Base-by-base conservation (phyloP, 2,329 filamentous ascomycete genomes). In the Cytospora leucostoma region DNA sequence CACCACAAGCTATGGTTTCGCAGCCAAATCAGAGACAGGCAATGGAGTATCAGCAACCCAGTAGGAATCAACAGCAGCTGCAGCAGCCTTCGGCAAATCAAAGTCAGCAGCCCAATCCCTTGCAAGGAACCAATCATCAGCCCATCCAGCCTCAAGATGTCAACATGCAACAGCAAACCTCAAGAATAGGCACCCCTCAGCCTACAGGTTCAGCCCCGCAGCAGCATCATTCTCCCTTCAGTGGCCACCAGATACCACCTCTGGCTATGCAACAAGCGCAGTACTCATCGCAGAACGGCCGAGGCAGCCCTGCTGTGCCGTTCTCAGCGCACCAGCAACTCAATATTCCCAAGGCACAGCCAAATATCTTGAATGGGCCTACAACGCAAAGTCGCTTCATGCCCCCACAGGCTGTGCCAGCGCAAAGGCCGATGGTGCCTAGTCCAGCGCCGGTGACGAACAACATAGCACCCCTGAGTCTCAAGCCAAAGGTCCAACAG, bases 21-120 rank as follows among this genome's bases (percentile, higher is more conserved):
- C 61, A 63, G 37, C 32, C 64, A 34, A 57, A 38, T 21, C 64
- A 61, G 49, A 58, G 64, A 34, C 64, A 61, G 51, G 27, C 56
- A 11, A 56, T 64, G 61, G 64, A 59, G 21, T 66, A 63, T n/a
- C 49, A 60, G 15, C 67, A 65, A 27, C 67, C 67, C 61, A 61
- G 50, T 21, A 55, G 63, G 2, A 66, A 75, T 15, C 70, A 71
- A 15, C 67, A 69, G n/a, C 54, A 65, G 27, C 35, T 68, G 2
- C 73, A 71, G 19, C 72, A 70, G 2, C 21, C 57, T 55, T 27
- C 53, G 32, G 35, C 40, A 37, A 27, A 50, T 13, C 68, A 69
- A 38, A 69, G 72, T 21, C 72, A 71, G 49, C 69, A 68, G 49
- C 35, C 33, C 21, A 59, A 63, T 15, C 53, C 21, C 10, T 34